Conservation (phyloP, 192 early-diverging fungal genomes). For the Thamnidium elegans region DNA sequence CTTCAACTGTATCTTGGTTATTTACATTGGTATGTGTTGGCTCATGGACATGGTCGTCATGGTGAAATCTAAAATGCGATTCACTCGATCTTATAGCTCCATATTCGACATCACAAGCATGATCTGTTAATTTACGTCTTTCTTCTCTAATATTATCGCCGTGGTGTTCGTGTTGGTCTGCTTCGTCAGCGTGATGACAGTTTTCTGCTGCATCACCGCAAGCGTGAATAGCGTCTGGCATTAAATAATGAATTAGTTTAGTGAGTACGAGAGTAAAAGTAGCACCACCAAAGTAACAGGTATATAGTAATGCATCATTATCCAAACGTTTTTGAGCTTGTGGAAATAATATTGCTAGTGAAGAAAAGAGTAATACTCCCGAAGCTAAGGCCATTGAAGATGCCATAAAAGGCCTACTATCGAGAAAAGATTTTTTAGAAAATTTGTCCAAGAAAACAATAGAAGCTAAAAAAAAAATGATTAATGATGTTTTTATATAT, state of each 20-base stretch:
- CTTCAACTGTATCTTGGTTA: no score
- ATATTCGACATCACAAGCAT: conserved; percentile 21
- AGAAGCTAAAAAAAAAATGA: conserved; percentile 19
- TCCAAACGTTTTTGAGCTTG: conserved; percentile 17
- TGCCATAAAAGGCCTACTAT: conserved; percentile 18
- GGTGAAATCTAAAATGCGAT: conserved; percentile 29
- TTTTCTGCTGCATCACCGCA: conserved; percentile 12
- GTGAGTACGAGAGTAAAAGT: conserved; percentile 23
- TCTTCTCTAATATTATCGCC: not conserved
- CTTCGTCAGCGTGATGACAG: not conserved
- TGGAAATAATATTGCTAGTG: conserved; percentile 30
- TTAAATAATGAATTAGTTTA: conserved; percentile 20
- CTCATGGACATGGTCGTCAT: conserved; percentile 5
- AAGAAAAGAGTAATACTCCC: conserved; percentile 33
- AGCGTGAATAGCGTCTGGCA: conserved; percentile 31
- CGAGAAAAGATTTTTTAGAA: conserved; percentile 12
- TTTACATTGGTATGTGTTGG: not conserved
- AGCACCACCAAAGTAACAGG: conserved; percentile 26
- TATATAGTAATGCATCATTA: conserved; percentile 3
- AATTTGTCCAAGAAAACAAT: conserved; percentile 34
- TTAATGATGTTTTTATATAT: not conserved
- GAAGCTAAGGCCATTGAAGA: conserved; percentile 31
- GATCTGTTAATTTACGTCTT: not conserved
- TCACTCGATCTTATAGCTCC: conserved; percentile 18
- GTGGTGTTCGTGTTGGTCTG: not conserved